These are phyloP conservation scores for Blastocystis sp. DNA, from an alignment of 352 stramenopile genomes.

Conservation along the genomic window DNA sequence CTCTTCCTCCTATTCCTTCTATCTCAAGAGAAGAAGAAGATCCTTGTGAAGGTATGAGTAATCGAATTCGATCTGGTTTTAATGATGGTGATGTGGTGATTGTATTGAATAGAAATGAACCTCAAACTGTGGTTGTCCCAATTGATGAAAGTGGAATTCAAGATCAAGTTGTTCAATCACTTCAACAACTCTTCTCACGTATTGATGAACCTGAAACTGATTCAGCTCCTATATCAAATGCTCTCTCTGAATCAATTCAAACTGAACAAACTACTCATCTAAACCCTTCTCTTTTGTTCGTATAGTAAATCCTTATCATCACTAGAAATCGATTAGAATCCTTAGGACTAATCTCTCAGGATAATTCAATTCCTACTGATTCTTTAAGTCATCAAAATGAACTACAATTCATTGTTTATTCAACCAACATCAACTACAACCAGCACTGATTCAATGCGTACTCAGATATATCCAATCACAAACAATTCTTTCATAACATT, in stretches of 20 bases:
- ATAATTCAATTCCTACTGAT: neutral
- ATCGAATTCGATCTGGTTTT: neutral
- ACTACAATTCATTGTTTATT: neutral
- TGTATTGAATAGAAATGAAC: neutral
- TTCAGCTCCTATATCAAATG: neutral
- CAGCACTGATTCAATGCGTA: too few species aligned
- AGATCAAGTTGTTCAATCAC: neutral
- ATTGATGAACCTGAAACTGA: neutral
- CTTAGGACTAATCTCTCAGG: neutral
- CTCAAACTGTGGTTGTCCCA: neutral
- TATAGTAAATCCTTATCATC: neutral
- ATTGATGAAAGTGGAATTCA: neutral
- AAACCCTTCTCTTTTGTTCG: neutral
- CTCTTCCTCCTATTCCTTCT: neutral
- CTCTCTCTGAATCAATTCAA: neutral
- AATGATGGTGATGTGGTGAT: neutral
- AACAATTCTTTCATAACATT: too few species aligned
- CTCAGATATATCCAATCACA: too few species aligned
- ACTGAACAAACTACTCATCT: neutral
- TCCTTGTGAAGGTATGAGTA: neutral
- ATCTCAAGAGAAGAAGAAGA: neutral
- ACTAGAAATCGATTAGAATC: neutral
- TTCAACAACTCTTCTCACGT: neutral
- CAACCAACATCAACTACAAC: too few species aligned
- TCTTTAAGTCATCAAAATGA: neutral